Conservation (phyloP, 495 filamentous ascomycete species). For the Penicillium diatomitis region DNA sequence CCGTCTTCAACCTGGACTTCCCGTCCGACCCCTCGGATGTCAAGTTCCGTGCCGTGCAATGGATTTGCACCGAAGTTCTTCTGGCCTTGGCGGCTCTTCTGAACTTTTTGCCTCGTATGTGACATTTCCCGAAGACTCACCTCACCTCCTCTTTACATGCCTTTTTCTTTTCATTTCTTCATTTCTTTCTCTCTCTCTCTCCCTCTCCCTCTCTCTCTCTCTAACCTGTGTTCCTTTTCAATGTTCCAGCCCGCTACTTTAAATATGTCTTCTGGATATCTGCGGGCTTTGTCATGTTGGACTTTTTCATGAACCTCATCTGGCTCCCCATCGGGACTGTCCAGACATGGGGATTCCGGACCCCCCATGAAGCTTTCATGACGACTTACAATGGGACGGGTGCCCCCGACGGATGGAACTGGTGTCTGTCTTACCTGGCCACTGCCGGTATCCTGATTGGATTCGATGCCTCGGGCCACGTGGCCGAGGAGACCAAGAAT, state of each 20-base stretch:
- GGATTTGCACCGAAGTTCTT: conserved; percentile 42
- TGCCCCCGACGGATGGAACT: conserved; percentile 47
- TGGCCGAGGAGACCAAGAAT: conserved; percentile 50
- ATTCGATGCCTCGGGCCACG: conserved; percentile 48
- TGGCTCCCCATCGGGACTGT: conserved; percentile 46
- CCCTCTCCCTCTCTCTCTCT: too few species aligned
- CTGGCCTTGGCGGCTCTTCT: conserved; percentile 37
- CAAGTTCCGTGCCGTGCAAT: conserved; percentile 48
- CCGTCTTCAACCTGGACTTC: conserved; percentile 43
- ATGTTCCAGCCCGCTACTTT: conserved; percentile 29
- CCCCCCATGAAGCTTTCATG: conserved; percentile 46
- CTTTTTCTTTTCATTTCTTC: neutral
- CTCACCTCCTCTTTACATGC: too few species aligned
- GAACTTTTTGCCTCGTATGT: conserved; percentile 36
- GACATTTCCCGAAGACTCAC: conserved; percentile 1
- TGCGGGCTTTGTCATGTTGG: conserved; percentile 39
- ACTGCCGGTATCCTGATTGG: conserved; percentile 51
- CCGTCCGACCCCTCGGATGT: conserved; percentile 37
- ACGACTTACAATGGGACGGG: conserved; percentile 49
- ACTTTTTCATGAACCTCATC: conserved; percentile 48
- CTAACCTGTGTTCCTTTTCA: neutral
- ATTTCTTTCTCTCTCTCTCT: neutral
- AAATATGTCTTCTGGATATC: conserved; percentile 41
- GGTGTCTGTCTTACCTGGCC: conserved; percentile 49
- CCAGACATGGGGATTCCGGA: conserved; percentile 47